Evolutionary conservation across 163 green algal species (phyloP).

Genomic region (Coccomyxa subellipsoidea): DNA sequence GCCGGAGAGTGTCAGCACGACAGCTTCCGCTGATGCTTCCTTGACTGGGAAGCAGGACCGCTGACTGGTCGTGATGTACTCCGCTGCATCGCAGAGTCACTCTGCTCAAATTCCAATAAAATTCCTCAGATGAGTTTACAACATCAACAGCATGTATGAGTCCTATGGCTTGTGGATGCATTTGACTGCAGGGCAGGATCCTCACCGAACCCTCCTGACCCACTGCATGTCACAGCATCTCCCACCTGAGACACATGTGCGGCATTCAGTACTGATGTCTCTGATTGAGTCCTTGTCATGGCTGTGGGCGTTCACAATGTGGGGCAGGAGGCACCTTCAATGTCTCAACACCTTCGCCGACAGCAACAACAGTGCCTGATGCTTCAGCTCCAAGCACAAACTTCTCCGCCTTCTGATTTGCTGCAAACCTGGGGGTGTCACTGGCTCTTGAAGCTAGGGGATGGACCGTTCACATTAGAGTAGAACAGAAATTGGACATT

Average conservation of each 20-base stretch:
- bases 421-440: constrained; percentile 15
- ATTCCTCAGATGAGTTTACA: too few species aligned
- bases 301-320: too few species aligned
- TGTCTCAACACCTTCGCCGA: constrained; percentile 31
- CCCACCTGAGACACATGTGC: constrained; percentile 26
- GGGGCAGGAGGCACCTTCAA: too few species aligned
- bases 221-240: constrained; percentile 36
- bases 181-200: background rate
- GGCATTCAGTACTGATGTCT: background rate
- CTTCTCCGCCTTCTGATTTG: constrained; percentile 13
- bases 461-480: background rate
- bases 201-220: background rate
- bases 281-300: background rate
- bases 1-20: constrained; percentile 40
- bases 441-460: background rate
- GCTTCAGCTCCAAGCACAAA: constrained; percentile 63
- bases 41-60: constrained; percentile 9
- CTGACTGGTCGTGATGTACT: background rate
- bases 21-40: constrained; percentile 29
- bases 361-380: constrained; percentile 43
- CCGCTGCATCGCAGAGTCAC: background rate
- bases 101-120: too few species aligned
- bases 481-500: background rate
- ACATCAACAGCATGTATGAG: too few species aligned
- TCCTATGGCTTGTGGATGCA: too few species aligned